phyloP scores from a whole-genome alignment of 2,329 filamentous ascomycete species.

The Tolypocladium sp. region DNA sequence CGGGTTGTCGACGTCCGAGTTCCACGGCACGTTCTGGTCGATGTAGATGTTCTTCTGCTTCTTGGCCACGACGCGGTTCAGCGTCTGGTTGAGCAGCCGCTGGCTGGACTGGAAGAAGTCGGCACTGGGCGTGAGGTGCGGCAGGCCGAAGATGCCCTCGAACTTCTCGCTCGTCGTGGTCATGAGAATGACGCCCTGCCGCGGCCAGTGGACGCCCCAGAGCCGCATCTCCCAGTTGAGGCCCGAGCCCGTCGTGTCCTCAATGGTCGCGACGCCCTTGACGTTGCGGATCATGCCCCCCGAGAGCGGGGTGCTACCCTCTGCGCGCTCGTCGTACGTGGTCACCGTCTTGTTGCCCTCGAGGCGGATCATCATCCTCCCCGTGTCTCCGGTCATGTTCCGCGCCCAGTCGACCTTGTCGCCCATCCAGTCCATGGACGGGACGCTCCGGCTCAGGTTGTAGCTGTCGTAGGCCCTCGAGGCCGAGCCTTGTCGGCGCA shows the following conservation, averaged over 20 bases:
- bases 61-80: slow-evolving; percentile 57
- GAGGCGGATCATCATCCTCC: slow-evolving; percentile 57
- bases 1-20: slow-evolving; percentile 55
- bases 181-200: slow-evolving; percentile 69
- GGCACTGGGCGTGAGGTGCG: slow-evolving; percentile 61
- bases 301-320: slow-evolving; percentile 24
- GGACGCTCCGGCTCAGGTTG: slow-evolving; percentile 58
- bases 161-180: slow-evolving; percentile 92
- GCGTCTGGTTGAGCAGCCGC: slow-evolving; percentile 61
- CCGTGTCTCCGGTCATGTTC: slow-evolving; percentile 68
- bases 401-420: slow-evolving; percentile 56
- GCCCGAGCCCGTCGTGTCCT: slow-evolving; percentile 57
- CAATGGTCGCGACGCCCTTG: slow-evolving; percentile 59
- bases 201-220: slow-evolving; percentile 78
- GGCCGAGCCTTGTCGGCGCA: slow-evolving; percentile 43
- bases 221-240: slow-evolving; percentile 72
- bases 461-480: slow-evolving; percentile 37
- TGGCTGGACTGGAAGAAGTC: slow-evolving; percentile 51
- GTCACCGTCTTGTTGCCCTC: slow-evolving; percentile 47
- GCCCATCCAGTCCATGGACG: slow-evolving; percentile 55
- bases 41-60: slow-evolving; percentile 47
- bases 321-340: slow-evolving; percentile 30
- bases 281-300: slow-evolving; percentile 57
- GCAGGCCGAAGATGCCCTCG: slow-evolving; percentile 80
- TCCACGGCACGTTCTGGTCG: slow-evolving; percentile 65